Conservation (phyloP, 2,329 filamentous ascomycete species). For the Exophiala oligosperma region DNA sequence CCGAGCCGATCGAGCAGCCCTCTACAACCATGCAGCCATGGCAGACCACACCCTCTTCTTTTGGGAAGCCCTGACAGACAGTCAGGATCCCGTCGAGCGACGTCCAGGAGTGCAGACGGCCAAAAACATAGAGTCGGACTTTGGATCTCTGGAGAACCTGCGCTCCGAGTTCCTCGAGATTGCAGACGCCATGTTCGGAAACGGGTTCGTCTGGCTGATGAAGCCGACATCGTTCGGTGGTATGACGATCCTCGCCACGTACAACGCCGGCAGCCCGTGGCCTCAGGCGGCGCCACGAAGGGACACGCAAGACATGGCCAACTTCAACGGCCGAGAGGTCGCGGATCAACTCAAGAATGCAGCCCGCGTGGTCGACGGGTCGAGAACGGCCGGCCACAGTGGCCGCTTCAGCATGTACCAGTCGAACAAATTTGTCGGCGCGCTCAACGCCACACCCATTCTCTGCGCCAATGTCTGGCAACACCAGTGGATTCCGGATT, state of each 20-base stretch:
- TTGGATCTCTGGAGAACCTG: slow-evolving; percentile 81
- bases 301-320: slow-evolving; percentile 51
- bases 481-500: slow-evolving; percentile 87
- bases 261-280: slow-evolving; percentile 87
- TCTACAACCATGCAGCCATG: slow-evolving; percentile 97
- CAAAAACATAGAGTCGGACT: slow-evolving; percentile 64
- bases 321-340: slow-evolving; percentile 34
- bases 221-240: slow-evolving; percentile 51
- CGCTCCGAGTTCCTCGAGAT: slow-evolving; percentile 76
- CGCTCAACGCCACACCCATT: slow-evolving; percentile 50
- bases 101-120: slow-evolving; percentile 21
- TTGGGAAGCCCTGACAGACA: slow-evolving; percentile 43
- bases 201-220: slow-evolving; percentile 96
- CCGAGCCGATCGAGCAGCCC: slow-evolving; percentile 70
- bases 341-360: slow-evolving; percentile 11
- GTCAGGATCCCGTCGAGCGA: slow-evolving; percentile 13
- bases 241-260: slow-evolving; percentile 76
- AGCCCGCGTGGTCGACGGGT: slow-evolving; percentile 7
- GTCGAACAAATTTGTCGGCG: slow-evolving; percentile 14
- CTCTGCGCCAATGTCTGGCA: slow-evolving; percentile 96
- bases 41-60: slow-evolving; percentile 79
- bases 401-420: slow-evolving; percentile 25
- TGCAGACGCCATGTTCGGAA: slow-evolving; percentile 89
- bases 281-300: slow-evolving; percentile 79
- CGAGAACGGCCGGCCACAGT: slow-evolving; percentile 28